Conservation (phyloP, 2,329 filamentous ascomycete species). For the Elsinoe australis region DNA sequence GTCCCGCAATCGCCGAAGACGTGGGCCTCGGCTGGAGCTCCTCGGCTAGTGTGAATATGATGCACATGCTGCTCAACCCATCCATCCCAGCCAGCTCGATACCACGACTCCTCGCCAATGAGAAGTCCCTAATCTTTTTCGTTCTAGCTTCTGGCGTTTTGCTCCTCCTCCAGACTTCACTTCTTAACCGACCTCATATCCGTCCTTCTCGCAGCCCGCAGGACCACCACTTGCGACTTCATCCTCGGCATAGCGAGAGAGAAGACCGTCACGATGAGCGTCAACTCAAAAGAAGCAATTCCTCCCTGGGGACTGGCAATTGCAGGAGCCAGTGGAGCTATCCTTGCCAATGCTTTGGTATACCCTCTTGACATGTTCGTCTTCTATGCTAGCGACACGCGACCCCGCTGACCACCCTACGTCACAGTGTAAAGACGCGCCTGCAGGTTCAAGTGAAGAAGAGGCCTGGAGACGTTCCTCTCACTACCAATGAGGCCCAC, state of each 20-base stretch:
- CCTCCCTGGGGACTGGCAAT: conserved; percentile 91
- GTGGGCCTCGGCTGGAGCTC: conserved; percentile 12
- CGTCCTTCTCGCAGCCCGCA: not conserved
- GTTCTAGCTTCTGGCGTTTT: too few relatives aligned
- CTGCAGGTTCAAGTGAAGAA: conserved; percentile 86
- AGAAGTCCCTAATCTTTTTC: not conserved
- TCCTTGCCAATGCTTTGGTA: conserved; percentile 88
- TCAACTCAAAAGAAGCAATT: conserved; percentile 59
- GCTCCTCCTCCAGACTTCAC: too few relatives aligned
- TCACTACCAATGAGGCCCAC: conserved; percentile 53
- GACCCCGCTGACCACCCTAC: conserved; percentile 13
- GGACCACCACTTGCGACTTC: not conserved
- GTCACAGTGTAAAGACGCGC: conserved; percentile 81
- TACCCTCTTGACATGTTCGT: conserved; percentile 94
- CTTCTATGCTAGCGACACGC: not conserved
- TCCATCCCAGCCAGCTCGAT: conserved; percentile 4
- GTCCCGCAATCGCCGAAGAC: conserved; percentile 11
- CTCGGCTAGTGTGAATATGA: conserved; percentile 15
- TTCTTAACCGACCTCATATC: too few relatives aligned
- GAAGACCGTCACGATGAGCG: conserved; percentile 38
- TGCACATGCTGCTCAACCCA: conserved; percentile 16
- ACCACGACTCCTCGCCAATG: not conserved
- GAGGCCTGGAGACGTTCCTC: conserved; percentile 37
- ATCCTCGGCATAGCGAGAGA: not conserved
- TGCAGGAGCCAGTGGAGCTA: conserved; percentile 84